Evolutionary conservation across 2,329 filamentous ascomycete genomes (phyloP).

Genomic region (Alternaria tenuissima): DNA sequence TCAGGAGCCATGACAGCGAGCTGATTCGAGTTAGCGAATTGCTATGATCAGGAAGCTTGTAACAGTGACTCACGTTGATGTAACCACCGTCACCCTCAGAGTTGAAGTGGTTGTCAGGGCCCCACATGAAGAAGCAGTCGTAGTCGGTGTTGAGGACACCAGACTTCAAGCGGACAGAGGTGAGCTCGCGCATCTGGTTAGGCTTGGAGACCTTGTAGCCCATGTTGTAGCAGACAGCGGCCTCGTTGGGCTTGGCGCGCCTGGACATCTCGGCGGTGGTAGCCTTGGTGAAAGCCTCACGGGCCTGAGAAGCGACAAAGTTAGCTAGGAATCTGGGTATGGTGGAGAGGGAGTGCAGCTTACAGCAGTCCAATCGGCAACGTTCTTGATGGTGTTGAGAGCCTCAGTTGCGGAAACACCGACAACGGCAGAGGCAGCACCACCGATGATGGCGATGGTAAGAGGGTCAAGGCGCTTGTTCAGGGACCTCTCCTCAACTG

Average conservation of each 20-base stretch:
- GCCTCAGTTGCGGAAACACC: not conserved
- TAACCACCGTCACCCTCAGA: constrained; percentile 1
- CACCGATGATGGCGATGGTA: not conserved
- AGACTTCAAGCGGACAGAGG: constrained; percentile 1
- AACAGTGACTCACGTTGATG: not conserved
- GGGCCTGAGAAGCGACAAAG: not conserved
- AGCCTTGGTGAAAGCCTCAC: not conserved
- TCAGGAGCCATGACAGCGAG: not conserved
- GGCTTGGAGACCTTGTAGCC: constrained; percentile 1
- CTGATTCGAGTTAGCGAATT: not conserved
- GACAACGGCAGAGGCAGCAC: not conserved
- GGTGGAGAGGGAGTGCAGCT: not conserved
- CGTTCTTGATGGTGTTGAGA: not conserved
- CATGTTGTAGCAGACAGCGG: constrained; percentile 4
- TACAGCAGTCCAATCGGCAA: not conserved
- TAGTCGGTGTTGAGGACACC: constrained; percentile 3
- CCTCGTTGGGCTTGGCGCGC: not conserved
- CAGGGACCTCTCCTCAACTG: not conserved
- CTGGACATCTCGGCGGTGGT: not conserved
- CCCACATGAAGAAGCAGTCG: constrained; percentile 2
- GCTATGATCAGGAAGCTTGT: not conserved
- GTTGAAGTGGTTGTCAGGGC: constrained; percentile 1
- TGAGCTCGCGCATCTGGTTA: constrained; percentile 1
- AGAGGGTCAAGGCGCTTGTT: not conserved
- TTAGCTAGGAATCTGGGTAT: not conserved